Base-by-base conservation (phyloP, 768 basidiomycete genomes). In the Chiua virens region DNA sequence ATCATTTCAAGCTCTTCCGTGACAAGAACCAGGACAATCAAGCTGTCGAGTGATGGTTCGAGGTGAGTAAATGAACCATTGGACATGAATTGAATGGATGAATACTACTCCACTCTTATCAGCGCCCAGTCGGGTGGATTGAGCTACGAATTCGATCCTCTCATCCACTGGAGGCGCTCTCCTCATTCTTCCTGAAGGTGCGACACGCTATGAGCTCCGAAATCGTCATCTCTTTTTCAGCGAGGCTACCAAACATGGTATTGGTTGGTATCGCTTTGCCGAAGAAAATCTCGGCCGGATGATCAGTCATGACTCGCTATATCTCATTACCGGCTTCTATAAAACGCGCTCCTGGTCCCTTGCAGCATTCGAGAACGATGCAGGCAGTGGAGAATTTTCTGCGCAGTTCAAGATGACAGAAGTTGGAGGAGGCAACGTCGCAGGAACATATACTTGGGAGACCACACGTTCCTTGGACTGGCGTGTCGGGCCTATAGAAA, bases 161-260 rank as follows among this genome's bases (percentile, higher is more conserved):
- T 51, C 60, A 1, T 53, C 60, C 1, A 35, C 20, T 2, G 66
- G 62, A 54, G 71, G 67, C 0, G 68, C 73, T 10, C 48, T 70
- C 8, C 56, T 73, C 5, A 50, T 65, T n/a, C 59, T 73, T 18
- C 70, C 71, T 0, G 59, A 68, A 30, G 73, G 69, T 1, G 65
- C 68, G 0, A 30, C 36, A 14, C 54, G 56, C 4, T 34, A 51
- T 15, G 59, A 65, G n/a, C 61, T 69, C 17, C 55, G 53, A 14
- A 61, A 69, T 18, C 32, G 49, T 0, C 21, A 15, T 23, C 38
- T 32, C 15, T 67, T 70, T 21, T 25, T 51, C 3, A 50, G 57
- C 1, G 60, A 60, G 20, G 65, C 67, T 1, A 41, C 40, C 10
- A 7, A 20, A 15, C 50, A 67, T 47, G 68, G 50, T 1, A 43